A percentile compares a stretch with the other conserved stretches of the same genome.
Conservation (phyloP, 179 eudicot genomes). For the Silene noctiflora region DNA sequence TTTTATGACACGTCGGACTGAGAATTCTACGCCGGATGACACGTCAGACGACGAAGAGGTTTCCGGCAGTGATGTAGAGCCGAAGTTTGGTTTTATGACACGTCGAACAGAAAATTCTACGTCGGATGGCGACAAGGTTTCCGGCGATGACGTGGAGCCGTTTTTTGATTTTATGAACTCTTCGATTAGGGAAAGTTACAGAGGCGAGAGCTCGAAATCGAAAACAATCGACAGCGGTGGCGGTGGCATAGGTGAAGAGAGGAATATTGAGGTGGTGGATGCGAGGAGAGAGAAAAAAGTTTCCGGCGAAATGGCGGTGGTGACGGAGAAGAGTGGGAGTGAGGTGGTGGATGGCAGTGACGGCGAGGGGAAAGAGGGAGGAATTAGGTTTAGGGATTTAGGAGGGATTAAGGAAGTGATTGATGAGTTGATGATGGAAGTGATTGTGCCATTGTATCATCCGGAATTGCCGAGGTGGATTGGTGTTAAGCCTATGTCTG, state of each 20-base stretch:
- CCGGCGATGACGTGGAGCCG: conserved; percentile 52
- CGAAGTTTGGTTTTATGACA: background rate
- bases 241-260: conserved; percentile 12
- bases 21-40: conserved; percentile 32
- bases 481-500: conserved; percentile 60
- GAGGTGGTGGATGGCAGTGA: conserved; percentile 21
- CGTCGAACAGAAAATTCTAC: conserved; percentile 14
- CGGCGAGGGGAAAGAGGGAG: conserved; percentile 40
- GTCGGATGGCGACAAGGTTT: conserved; percentile 50
- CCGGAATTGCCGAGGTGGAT: conserved; percentile 47
- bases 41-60: conserved; percentile 33
- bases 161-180: conserved; percentile 26
- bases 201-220: conserved; percentile 18
- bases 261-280: conserved; percentile 41
- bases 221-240: background rate
- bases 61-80: background rate
- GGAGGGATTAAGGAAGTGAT: conserved; percentile 64
- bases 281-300: conserved; percentile 37
- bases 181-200: conserved; percentile 49
- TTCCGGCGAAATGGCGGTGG: conserved; percentile 3
- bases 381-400: conserved; percentile 61
- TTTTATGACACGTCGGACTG: too few relatives aligned
- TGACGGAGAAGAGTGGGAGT: conserved; percentile 14
- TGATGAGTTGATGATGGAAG: conserved; percentile 63
- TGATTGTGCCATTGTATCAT: conserved; percentile 62